phyloP scores from a whole-genome alignment of 139 green algal species.

The Chlamydomonas sp. region DNA sequence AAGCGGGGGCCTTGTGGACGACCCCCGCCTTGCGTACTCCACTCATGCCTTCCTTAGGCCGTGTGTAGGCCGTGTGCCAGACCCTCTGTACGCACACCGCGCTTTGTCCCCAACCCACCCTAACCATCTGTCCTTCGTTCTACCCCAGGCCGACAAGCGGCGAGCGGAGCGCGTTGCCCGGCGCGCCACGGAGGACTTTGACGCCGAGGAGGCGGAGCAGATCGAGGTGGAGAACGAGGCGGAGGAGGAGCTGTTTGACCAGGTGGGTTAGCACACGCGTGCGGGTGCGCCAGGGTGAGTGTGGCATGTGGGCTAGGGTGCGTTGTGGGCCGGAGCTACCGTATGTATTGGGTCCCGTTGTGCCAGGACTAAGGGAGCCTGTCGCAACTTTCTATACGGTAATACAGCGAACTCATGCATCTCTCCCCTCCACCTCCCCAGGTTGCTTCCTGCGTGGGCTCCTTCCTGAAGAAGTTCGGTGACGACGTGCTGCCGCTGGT shows the following conservation, averaged over 20 bases:
- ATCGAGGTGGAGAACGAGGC: conserved; percentile 92
- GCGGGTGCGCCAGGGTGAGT: not conserved
- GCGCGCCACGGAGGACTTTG: conserved; percentile 87
- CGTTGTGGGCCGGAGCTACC: not conserved
- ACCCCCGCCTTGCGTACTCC: conserved; percentile 43
- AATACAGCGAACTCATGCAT: too few relatives aligned
- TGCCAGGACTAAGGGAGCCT: too few relatives aligned
- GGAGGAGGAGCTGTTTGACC: conserved; percentile 92
- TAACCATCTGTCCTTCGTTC: not conserved
- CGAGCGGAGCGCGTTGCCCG: conserved; percentile 57
- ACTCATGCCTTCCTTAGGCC: not conserved
- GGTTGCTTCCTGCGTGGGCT: conserved; percentile 67
- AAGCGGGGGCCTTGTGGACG: conserved; percentile 51
- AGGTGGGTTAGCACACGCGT: conserved; percentile 38
- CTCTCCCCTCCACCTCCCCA: conserved; percentile 18
- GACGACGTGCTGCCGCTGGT: conserved; percentile 86
- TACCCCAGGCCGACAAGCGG: conserved; percentile 62
- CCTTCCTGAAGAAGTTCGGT: conserved; percentile 81
- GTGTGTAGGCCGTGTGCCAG: not conserved
- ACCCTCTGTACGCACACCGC: conserved; percentile 48
- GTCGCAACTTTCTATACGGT: too few relatives aligned
- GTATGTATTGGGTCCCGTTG: not conserved
- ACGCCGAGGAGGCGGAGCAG: conserved; percentile 93
- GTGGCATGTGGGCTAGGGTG: not conserved
- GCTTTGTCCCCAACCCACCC: conserved; percentile 36